These are phyloP conservation scores for Prototheca wickerhamii DNA, from an alignment of 163 green algal genomes.

Conservation along the genomic window DNA sequence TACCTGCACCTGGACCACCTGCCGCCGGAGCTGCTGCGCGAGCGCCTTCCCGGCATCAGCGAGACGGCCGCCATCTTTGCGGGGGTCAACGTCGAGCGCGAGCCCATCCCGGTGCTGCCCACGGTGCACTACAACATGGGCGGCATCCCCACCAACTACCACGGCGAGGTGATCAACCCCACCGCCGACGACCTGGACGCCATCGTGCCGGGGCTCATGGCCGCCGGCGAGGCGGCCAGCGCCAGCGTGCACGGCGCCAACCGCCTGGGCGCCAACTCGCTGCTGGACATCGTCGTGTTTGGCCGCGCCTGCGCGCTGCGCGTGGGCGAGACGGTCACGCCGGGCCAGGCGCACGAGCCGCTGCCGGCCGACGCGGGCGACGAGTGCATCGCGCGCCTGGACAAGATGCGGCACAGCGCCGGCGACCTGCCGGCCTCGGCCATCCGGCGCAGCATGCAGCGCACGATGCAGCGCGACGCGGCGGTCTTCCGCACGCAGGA, in stretches of 20 bases:
- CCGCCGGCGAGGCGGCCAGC: conserved; percentile 85
- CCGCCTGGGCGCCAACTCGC: conserved; percentile 93
- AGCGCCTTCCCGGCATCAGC: conserved; percentile 93
- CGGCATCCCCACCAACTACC: conserved; percentile 95
- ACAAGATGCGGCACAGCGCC: conserved; percentile 50
- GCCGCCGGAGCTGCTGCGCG: conserved; percentile 90
- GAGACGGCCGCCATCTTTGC: conserved; percentile 99
- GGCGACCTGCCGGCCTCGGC: conserved; percentile 74
- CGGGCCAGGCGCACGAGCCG: conserved; percentile 58
- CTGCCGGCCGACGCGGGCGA: conserved; percentile 60
- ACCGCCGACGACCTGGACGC: conserved; percentile 68
- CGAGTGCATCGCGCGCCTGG: conserved; percentile 73
- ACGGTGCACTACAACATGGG: conserved; percentile 99
- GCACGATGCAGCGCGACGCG: conserved; percentile 82
- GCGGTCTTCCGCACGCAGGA: conserved; percentile 94
- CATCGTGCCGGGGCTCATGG: conserved; percentile 89
- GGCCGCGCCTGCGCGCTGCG: conserved; percentile 87
- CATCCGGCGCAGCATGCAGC: conserved; percentile 81
- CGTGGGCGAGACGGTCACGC: conserved; percentile 71
- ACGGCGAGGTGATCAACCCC: conserved; percentile 53
- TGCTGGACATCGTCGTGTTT: conserved; percentile 99
- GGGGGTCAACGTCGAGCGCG: conserved; percentile 97
- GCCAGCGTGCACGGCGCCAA: conserved; percentile 97
- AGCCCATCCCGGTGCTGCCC: conserved; percentile 96
- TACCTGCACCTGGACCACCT: conserved; percentile 99